These are phyloP conservation scores for Chlorella sp. DNA, from an alignment of 139 green algal species.

Conservation along the genomic window DNA sequence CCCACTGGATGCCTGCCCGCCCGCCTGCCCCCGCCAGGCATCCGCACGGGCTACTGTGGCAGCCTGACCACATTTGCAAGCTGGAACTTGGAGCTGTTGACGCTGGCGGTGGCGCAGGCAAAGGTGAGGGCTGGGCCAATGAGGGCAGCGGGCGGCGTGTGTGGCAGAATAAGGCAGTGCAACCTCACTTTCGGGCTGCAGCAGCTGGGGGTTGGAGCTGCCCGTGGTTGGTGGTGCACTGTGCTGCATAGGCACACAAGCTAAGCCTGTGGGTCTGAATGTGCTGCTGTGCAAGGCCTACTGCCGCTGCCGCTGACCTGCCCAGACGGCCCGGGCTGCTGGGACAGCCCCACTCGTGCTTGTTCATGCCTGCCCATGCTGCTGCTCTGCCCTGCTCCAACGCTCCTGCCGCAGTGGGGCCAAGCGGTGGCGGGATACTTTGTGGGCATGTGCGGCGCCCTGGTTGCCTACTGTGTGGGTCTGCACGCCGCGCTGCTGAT, in stretches of 20 bases:
- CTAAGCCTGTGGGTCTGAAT: too few relatives aligned
- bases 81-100: slow-evolving; percentile 74
- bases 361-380: background rate
- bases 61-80: slow-evolving; percentile 88
- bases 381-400: too few relatives aligned
- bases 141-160: background rate
- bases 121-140: too few relatives aligned
- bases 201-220: background rate
- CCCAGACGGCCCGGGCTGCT: too few relatives aligned
- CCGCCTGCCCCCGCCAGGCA: slow-evolving; percentile 42
- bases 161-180: too few relatives aligned
- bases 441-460: slow-evolving; percentile 56
- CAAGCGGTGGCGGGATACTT: slow-evolving; percentile 43
- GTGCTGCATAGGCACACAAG: too few relatives aligned
- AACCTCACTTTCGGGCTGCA: too few relatives aligned
- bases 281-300: too few relatives aligned
- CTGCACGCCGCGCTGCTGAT: slow-evolving; percentile 64
- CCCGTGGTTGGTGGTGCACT: too few relatives aligned
- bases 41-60: slow-evolving; percentile 87
- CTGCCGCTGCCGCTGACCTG: too few relatives aligned
- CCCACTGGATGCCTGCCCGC: too few relatives aligned
- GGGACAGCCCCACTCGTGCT: too few relatives aligned
- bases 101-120: slow-evolving; percentile 51
- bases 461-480: slow-evolving; percentile 62
- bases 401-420: slow-evolving; percentile 49